Percentiles rank a stretch among this genome's conserved stretches.
Evolutionary conservation across 805 yeast genomes (phyloP).

Genomic region (Teunomyces gatunensis): DNA sequence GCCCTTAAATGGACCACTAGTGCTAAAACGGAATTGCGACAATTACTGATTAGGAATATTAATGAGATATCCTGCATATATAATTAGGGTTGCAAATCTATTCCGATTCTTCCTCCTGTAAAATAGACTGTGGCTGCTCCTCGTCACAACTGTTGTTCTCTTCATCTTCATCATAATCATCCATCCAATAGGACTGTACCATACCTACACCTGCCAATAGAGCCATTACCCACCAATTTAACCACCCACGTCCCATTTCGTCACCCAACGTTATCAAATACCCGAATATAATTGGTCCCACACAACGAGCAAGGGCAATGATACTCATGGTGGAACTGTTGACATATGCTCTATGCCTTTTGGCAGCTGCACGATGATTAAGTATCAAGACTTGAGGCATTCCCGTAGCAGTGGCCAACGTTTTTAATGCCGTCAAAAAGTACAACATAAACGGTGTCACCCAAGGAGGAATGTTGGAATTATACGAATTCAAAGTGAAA

Average conservation of each 20-base stretch:
- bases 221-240: conserved; percentile 36
- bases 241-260: conserved; percentile 20
- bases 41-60: neutral
- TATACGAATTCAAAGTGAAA: conserved; percentile 29
- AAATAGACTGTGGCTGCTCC: neutral
- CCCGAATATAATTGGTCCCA: conserved; percentile 35
- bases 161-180: conserved; percentile 25
- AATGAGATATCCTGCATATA: neutral
- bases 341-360: conserved; percentile 34
- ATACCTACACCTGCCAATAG: conserved; percentile 26
- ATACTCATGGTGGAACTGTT: conserved; percentile 33
- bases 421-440: conserved; percentile 28
- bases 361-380: conserved; percentile 34
- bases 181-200: conserved; percentile 26
- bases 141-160: neutral
- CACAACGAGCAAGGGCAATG: conserved; percentile 30
- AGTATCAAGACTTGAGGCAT: conserved; percentile 35
- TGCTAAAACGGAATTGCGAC: neutral
- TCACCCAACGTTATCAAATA: conserved; percentile 35
- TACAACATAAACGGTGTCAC: conserved; percentile 26
- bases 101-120: neutral
- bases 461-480: conserved; percentile 27
- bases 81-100: neutral
- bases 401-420: conserved; percentile 34
- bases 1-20: neutral